Evolutionary conservation across 768 basidiomycete genomes (phyloP).

Genomic region (Lentinus tigrinus): DNA sequence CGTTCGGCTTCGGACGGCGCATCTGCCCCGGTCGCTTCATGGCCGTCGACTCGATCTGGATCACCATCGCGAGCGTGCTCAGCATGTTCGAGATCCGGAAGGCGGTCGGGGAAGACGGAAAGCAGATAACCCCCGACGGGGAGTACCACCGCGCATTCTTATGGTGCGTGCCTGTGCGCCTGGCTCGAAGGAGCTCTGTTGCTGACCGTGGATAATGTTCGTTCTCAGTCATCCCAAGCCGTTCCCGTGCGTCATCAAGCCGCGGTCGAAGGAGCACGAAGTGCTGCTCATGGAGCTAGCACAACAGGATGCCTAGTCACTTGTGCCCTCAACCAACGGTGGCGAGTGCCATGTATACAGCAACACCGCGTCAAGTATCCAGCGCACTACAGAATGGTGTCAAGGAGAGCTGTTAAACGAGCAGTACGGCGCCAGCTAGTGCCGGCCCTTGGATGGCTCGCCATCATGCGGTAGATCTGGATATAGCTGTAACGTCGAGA

Average conservation of each 20-base stretch:
- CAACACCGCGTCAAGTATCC: background rate
- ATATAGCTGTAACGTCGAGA: background rate
- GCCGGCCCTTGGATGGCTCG: too few species aligned
- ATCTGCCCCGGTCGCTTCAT: slow-evolving; percentile 24
- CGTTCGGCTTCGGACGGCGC: slow-evolving; percentile 39
- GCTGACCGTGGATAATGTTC: background rate
- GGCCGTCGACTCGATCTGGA: slow-evolving; percentile 23
- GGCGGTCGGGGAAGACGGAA: slow-evolving; percentile 21
- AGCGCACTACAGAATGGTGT: background rate
- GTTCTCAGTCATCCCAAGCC: slow-evolving; percentile 21
- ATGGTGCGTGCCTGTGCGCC: slow-evolving; percentile 23
- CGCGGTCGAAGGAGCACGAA: slow-evolving; percentile 21
- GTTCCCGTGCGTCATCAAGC: slow-evolving; percentile 25
- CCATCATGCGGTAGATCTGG: background rate
- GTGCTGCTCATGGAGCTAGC: slow-evolving; percentile 6
- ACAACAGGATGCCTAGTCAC: background rate
- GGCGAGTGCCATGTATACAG: too few species aligned
- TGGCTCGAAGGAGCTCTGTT: too few species aligned
- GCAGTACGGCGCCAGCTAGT: too few species aligned
- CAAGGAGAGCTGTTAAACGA: background rate
- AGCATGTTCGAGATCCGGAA: slow-evolving; percentile 23
- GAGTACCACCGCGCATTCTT: slow-evolving; percentile 35
- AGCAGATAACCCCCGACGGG: slow-evolving; percentile 31
- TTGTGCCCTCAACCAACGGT: too few species aligned
- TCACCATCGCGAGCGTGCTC: slow-evolving; percentile 25